Evolutionary conservation across 768 basidiomycete genomes (phyloP), one percentile per base, ranked within the genome.

Genomic region (Lactarius trivialis): DNA sequence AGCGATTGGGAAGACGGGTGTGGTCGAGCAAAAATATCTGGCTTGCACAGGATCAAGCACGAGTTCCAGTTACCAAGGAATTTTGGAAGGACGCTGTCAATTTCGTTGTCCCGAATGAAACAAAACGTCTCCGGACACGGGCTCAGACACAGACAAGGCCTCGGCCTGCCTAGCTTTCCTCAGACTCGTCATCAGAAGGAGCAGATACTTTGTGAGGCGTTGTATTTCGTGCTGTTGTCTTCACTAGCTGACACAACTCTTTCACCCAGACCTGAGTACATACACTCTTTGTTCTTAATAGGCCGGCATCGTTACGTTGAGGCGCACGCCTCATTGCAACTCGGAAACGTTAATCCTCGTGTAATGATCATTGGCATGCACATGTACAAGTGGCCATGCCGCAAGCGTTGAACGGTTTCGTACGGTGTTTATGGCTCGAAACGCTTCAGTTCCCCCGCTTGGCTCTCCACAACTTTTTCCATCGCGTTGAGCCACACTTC

Each of bases 401-500:
- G 24, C 36, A n/a, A 45, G 34, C 28, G 49, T 28, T 30, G 49
- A 52, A 33, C 12, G 34, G 34, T 15, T 36, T 53, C 52, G 32
- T 39, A 7, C n/a, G 28, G 32, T 12, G n/a, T 54, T 53, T 32
- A 68, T 36, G 62, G 64, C 21, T 69, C 68, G 60, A 89, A 67
- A 32, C 76, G 80, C 64, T 79, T 79, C 17, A 80, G 75, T 60
- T 87, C 85, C 24, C 74, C 74, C 1, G 75, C 76, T 51, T 85
- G 82, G 50, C 84, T 81, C 49, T 74, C 69, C 19, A 97, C 83
- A 28, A 90, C 88, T 62, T 78, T 83, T 57, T 87, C 84, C 85
- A 98, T 91, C 2, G 91, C 93, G 21, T 85, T 80, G 41, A 98
- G 73, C 95, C 95, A 98, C 9, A 78, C 68, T 61, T 85, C 84